A percentile compares a stretch with the other conserved stretches of the same genome.
Evolutionary conservation across 164 flowering plant genomes (phyloP).

Genomic region (Nelumbo lutea): DNA sequence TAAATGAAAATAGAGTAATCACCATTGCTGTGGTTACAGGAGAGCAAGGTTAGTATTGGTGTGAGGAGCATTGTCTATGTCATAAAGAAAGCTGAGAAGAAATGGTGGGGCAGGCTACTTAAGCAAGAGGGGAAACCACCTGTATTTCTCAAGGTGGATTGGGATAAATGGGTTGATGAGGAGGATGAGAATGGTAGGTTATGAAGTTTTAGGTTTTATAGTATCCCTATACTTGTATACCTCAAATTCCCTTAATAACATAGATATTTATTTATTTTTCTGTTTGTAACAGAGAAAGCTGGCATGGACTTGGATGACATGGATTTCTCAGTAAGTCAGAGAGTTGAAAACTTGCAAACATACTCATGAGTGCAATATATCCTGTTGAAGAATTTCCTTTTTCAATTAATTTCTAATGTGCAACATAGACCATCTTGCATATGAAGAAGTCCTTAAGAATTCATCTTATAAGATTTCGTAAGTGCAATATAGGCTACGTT

Average conservation of each 20-base stretch:
- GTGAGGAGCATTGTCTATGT: slow-evolving; percentile 47
- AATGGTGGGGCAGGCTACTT: slow-evolving; percentile 70
- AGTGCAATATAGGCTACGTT: no score
- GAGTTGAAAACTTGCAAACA: neutral
- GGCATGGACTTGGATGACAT: slow-evolving; percentile 47
- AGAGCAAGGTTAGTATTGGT: slow-evolving; percentile 58
- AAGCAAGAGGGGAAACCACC: slow-evolving; percentile 65
- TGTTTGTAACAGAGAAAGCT: slow-evolving; percentile 26
- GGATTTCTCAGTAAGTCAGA: slow-evolving; percentile 55
- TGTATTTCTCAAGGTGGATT: slow-evolving; percentile 57
- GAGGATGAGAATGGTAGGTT: slow-evolving; percentile 53
- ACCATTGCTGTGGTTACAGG: slow-evolving; percentile 27
- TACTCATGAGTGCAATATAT: no score
- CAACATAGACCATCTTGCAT: no score
- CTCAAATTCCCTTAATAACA: neutral
- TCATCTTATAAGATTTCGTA: no score
- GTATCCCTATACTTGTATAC: neutral
- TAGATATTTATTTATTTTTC: neutral
- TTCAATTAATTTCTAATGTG: no score
- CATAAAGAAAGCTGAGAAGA: slow-evolving; percentile 58
- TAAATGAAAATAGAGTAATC: slow-evolving; percentile 4
- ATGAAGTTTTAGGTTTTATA: neutral
- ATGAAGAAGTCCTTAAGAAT: neutral
- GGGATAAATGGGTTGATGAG: slow-evolving; percentile 85
- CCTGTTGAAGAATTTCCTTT: no score